phyloP scores from a whole-genome alignment of 345 rosid genomes.

The Physaria fendleri region DNA sequence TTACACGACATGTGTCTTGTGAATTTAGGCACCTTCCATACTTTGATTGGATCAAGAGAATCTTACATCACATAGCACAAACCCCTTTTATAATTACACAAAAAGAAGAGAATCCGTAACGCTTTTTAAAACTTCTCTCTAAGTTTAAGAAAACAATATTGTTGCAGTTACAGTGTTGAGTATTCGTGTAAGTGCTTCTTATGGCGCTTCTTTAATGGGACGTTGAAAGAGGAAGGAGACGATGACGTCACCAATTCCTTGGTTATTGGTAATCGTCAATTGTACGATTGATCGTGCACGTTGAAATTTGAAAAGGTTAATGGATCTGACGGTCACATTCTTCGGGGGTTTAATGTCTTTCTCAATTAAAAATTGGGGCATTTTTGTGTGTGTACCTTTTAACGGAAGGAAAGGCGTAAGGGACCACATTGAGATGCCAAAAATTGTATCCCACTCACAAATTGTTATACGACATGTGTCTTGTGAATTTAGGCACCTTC shows the following conservation, averaged over 20 bases:
- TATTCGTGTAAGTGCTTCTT: slow-evolving; percentile 15
- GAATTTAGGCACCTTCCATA: neutral
- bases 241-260: slow-evolving; percentile 19
- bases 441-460: slow-evolving; percentile 7
- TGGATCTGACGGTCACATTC: slow-evolving; percentile 19
- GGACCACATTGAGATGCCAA: slow-evolving; percentile 3
- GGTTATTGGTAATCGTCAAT: slow-evolving; percentile 29
- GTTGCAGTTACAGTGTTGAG: slow-evolving; percentile 22
- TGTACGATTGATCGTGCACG: slow-evolving; percentile 20
- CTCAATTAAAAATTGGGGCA: neutral
- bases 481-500: neutral
- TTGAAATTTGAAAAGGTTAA: slow-evolving; percentile 8
- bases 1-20: slow-evolving; percentile 14
- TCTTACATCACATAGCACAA: no score
- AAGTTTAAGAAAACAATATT: neutral
- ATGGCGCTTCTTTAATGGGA: slow-evolving; percentile 20
- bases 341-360: slow-evolving; percentile 1
- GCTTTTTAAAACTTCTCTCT: neutral
- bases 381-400: slow-evolving; percentile 21
- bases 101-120: slow-evolving; percentile 13
- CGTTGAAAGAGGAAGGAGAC: slow-evolving; percentile 27
- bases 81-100: no score
- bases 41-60: no score
- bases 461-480: slow-evolving; percentile 16
- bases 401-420: slow-evolving; percentile 12